These are phyloP conservation scores for Cryptosporidium andersoni DNA, from an alignment of 169 alveolate species.

Conservation along the genomic window DNA sequence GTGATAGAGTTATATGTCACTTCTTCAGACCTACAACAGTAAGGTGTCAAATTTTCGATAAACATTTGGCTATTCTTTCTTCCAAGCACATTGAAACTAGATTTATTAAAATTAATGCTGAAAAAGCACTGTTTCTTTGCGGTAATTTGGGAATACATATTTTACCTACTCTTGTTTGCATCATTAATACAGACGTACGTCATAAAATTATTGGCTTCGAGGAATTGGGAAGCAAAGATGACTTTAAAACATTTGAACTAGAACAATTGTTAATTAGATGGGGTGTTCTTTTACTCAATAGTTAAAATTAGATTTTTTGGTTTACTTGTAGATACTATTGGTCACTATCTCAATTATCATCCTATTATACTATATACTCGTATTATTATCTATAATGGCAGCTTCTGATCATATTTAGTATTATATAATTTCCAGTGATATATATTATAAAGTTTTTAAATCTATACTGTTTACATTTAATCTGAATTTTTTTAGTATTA, in stretches of 20 bases:
- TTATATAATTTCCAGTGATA: too few species aligned
- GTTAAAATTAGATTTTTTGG: background rate
- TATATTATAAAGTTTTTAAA: too few species aligned
- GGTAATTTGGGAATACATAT: conserved; percentile 6
- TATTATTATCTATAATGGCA: too few species aligned
- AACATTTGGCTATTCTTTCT: conserved; percentile 76
- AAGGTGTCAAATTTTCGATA: conserved; percentile 80
- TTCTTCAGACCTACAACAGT: conserved; percentile 79
- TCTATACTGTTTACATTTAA: too few species aligned
- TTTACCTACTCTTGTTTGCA: conserved; percentile 42
- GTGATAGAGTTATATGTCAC: conserved; percentile 78
- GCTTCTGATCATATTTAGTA: too few species aligned
- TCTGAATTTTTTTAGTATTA: too few species aligned
- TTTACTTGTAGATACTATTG: too few species aligned
- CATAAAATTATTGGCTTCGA: conserved; percentile 63
- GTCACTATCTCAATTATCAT: too few species aligned
- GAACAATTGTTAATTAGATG: conserved; percentile 38
- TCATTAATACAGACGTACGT: conserved; percentile 10
- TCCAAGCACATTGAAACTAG: conserved; percentile 76
- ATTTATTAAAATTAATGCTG: conserved; percentile 82
- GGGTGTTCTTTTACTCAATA: background rate
- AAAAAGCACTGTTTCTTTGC: conserved; percentile 77
- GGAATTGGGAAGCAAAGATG: conserved; percentile 36
- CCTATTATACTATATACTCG: too few species aligned
- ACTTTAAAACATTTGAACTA: conserved; percentile 42